Evolutionary conservation across 179 eudicot genomes (phyloP).

Genomic region (Silene vulgaris): DNA sequence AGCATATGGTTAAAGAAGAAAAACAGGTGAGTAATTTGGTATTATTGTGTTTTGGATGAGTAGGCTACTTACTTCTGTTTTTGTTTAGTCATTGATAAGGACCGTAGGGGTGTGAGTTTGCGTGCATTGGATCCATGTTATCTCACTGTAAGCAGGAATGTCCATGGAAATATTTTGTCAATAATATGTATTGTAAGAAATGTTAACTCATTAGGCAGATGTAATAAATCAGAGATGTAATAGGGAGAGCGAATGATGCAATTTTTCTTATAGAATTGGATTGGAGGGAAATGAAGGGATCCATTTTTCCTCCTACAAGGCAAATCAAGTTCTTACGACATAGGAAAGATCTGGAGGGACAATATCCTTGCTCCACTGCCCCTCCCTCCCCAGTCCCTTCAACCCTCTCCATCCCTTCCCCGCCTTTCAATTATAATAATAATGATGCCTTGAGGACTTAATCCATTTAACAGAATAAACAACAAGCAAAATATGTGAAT

Average conservation of each 20-base stretch:
- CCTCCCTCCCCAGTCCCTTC: neutral
- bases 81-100: neutral
- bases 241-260: neutral
- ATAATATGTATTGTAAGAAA: neutral
- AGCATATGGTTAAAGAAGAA: slow-evolving; percentile 93
- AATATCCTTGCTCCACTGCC: no score
- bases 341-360: no score
- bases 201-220: neutral
- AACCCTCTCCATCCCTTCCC: neutral
- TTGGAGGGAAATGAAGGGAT: neutral
- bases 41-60: neutral
- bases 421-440: no score
- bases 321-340: neutral
- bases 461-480: no score
- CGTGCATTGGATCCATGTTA: neutral
- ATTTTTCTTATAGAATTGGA: neutral
- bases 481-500: neutral
- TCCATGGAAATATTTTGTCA: neutral
- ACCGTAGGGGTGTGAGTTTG: neutral
- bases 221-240: neutral
- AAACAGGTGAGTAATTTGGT: slow-evolving; percentile 50
- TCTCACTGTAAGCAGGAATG: neutral
- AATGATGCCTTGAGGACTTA: no score
- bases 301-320: neutral
- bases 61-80: neutral